Percentiles rank a stretch among this genome's conserved stretches.
Conservation (phyloP, 2,329 filamentous ascomycete species). For the Hypoxylon sp. region DNA sequence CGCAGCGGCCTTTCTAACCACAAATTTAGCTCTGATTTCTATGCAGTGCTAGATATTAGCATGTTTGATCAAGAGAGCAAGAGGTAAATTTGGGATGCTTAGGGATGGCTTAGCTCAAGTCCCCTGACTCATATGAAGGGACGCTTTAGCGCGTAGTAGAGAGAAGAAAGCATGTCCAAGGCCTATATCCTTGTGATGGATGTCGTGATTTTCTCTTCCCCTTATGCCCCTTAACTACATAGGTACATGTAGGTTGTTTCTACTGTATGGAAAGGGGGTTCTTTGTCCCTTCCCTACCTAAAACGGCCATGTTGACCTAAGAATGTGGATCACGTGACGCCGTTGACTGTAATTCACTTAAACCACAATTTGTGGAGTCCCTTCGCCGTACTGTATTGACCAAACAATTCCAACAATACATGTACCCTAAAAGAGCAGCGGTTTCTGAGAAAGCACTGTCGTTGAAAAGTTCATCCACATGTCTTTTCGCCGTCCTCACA, state of each 20-base stretch:
- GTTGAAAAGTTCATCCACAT: background rate
- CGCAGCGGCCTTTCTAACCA: background rate
- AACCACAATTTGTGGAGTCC: background rate
- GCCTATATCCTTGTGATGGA: background rate
- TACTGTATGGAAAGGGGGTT: background rate
- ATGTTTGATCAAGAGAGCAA: background rate
- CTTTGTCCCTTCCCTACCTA: background rate
- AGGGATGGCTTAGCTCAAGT: background rate
- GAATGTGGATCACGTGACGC: background rate
- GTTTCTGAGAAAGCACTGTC: background rate
- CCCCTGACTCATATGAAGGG: background rate
- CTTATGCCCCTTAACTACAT: background rate
- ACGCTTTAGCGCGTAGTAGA: too few relatives aligned
- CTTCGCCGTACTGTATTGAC: too few relatives aligned
- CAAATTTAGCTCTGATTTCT: slow-evolving; percentile 13
- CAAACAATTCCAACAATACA: background rate
- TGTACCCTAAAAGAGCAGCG: background rate
- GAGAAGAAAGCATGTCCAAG: background rate
- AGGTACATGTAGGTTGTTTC: background rate
- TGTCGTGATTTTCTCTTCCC: background rate
- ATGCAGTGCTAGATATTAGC: background rate
- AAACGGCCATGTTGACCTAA: too few relatives aligned
- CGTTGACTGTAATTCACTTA: background rate
- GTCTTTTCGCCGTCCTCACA: background rate
- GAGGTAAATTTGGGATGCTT: background rate